Conservation (phyloP, 306 rosid genomes). For the Begonia fuchsioides region DNA sequence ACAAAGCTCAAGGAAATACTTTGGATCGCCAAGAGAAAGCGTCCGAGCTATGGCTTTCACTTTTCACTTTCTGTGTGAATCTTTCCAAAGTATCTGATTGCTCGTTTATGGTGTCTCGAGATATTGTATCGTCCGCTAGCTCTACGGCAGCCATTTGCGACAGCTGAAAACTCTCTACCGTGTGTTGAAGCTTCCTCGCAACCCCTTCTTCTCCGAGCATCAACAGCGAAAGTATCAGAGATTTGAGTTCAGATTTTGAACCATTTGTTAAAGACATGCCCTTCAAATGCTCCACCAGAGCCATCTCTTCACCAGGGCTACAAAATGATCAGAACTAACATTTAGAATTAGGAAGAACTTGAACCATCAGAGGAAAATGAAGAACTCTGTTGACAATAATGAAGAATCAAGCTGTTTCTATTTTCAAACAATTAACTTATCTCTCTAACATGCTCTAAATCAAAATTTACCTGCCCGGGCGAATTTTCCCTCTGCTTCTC, state of each 20-base stretch:
- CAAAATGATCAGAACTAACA: slow-evolving; percentile 17
- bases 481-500: slow-evolving; percentile 87
- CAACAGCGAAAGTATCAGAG: slow-evolving; percentile 55
- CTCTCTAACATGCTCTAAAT: background rate
- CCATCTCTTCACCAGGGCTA: slow-evolving; percentile 87
- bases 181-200: slow-evolving; percentile 68
- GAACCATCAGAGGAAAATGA: background rate
- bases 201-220: slow-evolving; percentile 75
- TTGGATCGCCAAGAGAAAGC: slow-evolving; percentile 59
- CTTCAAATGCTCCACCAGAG: slow-evolving; percentile 83
- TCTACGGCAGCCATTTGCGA: slow-evolving; percentile 70
- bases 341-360: background rate
- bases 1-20: slow-evolving; percentile 20
- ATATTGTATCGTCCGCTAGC: slow-evolving; percentile 66
- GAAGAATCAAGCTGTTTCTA: too few species aligned
- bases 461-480: slow-evolving; percentile 75
- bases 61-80: slow-evolving; percentile 33
- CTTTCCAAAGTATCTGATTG: slow-evolving; percentile 59
- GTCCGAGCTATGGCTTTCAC: slow-evolving; percentile 46
- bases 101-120: slow-evolving; percentile 51
- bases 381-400: too few species aligned
- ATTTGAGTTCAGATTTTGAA: slow-evolving; percentile 56
- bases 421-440: too few species aligned
- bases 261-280: slow-evolving; percentile 63
- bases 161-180: slow-evolving; percentile 66